These are phyloP conservation scores for Saccharomycopsis malanga DNA, from an alignment of 805 yeast species.

Conservation along the genomic window DNA sequence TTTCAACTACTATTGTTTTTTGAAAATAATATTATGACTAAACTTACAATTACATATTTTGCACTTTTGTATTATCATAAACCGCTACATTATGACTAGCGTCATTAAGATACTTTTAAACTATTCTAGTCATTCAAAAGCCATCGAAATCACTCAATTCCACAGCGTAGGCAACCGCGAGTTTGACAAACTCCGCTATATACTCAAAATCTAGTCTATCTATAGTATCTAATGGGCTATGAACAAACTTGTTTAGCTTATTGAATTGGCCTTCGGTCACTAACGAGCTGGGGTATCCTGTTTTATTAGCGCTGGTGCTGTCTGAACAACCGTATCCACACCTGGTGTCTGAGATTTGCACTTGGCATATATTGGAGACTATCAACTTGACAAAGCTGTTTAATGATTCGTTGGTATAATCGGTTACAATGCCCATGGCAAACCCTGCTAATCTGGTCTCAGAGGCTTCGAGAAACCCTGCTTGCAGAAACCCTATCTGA, in stretches of 20 bases:
- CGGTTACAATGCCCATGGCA: conserved; percentile 56
- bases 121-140: neutral
- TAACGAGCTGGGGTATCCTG: conserved; percentile 80
- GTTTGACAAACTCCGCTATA: conserved; percentile 70
- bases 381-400: conserved; percentile 56
- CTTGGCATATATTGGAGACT: conserved; percentile 50
- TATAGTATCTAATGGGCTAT: conserved; percentile 70
- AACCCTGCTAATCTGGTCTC: neutral
- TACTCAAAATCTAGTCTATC: conserved; percentile 75
- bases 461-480: conserved; percentile 28
- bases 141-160: conserved; percentile 46
- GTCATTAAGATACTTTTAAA: too few relatives aligned
- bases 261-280: conserved; percentile 71
- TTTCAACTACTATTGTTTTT: too few relatives aligned
- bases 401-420: conserved; percentile 57
- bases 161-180: conserved; percentile 63
- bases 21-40: too few relatives aligned
- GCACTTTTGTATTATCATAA: too few relatives aligned
- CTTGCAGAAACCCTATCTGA: conserved; percentile 76
- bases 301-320: conserved; percentile 77
- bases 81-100: too few relatives aligned
- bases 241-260: conserved; percentile 62
- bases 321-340: conserved; percentile 96
- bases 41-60: too few relatives aligned
- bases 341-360: conserved; percentile 59